These are phyloP conservation scores for Pichia exigua DNA, from an alignment of 805 yeast genomes.

Conservation along the genomic window DNA sequence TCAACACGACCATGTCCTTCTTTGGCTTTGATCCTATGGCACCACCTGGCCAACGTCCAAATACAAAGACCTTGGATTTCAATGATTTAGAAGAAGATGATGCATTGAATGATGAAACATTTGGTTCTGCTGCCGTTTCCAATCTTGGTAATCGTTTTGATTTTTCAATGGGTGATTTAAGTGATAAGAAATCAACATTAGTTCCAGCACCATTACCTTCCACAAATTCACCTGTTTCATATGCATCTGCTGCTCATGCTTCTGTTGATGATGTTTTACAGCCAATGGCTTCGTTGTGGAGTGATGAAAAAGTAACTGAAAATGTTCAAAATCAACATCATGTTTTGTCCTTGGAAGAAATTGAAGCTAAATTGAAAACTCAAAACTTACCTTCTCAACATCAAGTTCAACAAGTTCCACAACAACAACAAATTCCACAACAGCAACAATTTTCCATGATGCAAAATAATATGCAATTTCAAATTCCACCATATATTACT, in stretches of 20 bases:
- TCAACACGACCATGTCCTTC: constrained; percentile 44
- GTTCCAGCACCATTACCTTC: constrained; percentile 20
- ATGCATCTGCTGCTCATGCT: constrained; percentile 35
- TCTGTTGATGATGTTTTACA: constrained; percentile 39
- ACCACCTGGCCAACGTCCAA: constrained; percentile 15
- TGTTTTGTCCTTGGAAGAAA: constrained; percentile 69
- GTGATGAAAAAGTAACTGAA: constrained; percentile 24
- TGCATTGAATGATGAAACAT: constrained; percentile 73
- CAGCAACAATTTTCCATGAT: constrained; percentile 11
- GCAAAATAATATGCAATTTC: constrained; percentile 18
- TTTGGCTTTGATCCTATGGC: constrained; percentile 55
- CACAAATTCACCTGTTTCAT: constrained; percentile 28
- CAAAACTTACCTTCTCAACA: constrained; percentile 26
- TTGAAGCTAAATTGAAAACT: constrained; percentile 68
- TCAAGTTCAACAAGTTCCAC: constrained; percentile 22
- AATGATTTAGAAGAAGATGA: constrained; percentile 81
- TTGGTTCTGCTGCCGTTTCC: constrained; percentile 45
- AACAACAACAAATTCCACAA: constrained; percentile 13
- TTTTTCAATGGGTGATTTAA: constrained; percentile 39
- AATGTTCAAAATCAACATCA: constrained; percentile 27
- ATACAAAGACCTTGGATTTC: constrained; percentile 44
- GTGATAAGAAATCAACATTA: constrained; percentile 5
- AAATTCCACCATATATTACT: constrained; percentile 19
- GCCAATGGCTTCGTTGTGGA: constrained; percentile 73
- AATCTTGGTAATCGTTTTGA: constrained; percentile 52